A percentile compares a stretch with the other conserved stretches of the same genome.
phyloP scores from a whole-genome alignment of 75 land plant genomes.

The Isoetes taiwanensis region DNA sequence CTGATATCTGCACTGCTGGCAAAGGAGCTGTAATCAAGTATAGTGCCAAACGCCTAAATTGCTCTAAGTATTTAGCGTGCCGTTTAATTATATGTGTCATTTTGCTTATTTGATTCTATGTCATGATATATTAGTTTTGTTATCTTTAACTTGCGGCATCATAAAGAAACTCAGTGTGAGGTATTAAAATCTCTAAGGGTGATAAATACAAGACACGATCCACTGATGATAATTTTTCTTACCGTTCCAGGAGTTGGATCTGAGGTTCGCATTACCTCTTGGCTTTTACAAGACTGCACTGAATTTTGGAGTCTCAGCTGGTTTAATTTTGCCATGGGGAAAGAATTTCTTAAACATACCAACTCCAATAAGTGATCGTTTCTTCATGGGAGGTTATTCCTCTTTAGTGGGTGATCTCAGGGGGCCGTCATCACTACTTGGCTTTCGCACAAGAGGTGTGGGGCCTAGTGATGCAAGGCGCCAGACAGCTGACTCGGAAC shows the following conservation, averaged over 20 bases:
- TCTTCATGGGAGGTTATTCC: constrained; percentile 75
- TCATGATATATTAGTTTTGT: too few relatives aligned
- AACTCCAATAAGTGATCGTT: constrained; percentile 68
- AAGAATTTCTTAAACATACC: constrained; percentile 36
- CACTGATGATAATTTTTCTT: not conserved
- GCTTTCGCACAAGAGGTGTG: constrained; percentile 74
- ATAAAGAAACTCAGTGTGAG: not conserved
- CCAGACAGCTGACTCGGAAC: constrained; percentile 3
- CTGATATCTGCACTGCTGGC: too few relatives aligned
- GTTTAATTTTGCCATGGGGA: constrained; percentile 73
- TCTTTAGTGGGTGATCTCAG: constrained; percentile 61
- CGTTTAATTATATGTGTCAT: too few relatives aligned
- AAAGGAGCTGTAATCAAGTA: too few relatives aligned
- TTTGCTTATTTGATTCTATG: too few relatives aligned
- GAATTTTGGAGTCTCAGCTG: constrained; percentile 71
- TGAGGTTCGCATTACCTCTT: constrained; percentile 68
- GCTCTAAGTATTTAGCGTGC: too few relatives aligned
- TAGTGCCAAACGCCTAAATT: too few relatives aligned
- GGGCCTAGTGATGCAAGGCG: constrained; percentile 64
- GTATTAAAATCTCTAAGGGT: too few relatives aligned
- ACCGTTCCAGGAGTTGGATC: constrained; percentile 65
- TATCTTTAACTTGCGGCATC: not conserved
- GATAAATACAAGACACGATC: too few relatives aligned
- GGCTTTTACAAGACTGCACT: constrained; percentile 69
- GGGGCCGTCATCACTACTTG: constrained; percentile 61